Base-by-base conservation (phyloP, 805 yeast species). In the Candida vaughaniae region DNA sequence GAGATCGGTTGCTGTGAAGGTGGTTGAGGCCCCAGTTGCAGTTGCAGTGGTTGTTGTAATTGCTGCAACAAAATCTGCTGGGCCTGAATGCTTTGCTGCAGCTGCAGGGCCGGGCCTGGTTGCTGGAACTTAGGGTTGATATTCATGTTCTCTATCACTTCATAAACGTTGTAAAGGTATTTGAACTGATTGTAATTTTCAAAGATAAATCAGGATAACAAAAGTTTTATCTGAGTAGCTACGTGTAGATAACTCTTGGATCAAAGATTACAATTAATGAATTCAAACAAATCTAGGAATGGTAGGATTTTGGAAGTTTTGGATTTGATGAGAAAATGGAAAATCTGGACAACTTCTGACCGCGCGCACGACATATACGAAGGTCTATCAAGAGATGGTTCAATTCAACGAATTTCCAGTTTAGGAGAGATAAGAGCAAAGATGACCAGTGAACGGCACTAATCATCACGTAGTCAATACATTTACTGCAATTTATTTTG, bases 61-160 rank as follows among this genome's bases (percentile, higher is more conserved):
- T 65, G 72, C 47, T 64, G 72, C 36, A 66, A 56, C 43, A 67
- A 55, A 12, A 65, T 54, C 46, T 66, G 73, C 43, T 68, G 73
- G 19, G 70, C 66, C 36, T 66, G 73, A 35, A 64, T 47, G 40
- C 57, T 62, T 9, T 58, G 57, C 41, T 51, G 66, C 22, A 50
- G 66, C 19, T 52, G 66, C 25, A 22, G 22, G 20, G 31, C 20
- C 20, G 51, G 68, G 18, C 60, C 63, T 34, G 53, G 62, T 14
- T 46, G 64, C 60, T 39, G 73, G 58, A 37, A 69, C 58, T 42
- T 66, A 38, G 54, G 62, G 35, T 65, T 66, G 28, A 67, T 61
- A 58, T 57, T 64, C 56, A 53, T 58, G 34, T 8, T 35, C 28
- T 25, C 15, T n/a, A n/a, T 25, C 28, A 25, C 23, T 20, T 10